These are phyloP conservation scores for Yamadazyma sp. DNA, from an alignment of 1,139 yeast species.

Conservation along the genomic window DNA sequence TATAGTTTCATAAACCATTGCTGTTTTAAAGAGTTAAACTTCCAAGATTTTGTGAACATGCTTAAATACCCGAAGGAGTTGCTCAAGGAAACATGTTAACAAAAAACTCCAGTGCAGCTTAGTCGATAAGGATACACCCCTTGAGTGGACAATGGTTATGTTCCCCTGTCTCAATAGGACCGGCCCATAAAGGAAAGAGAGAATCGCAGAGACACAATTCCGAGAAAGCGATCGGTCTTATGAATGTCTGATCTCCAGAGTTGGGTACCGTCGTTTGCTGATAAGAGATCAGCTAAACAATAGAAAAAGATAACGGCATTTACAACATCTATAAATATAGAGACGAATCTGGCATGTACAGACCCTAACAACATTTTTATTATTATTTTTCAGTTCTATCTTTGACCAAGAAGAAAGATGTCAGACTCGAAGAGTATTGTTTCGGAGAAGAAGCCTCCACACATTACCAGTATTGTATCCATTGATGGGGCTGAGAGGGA, in stretches of 20 bases:
- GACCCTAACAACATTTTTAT: not conserved
- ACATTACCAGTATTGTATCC: slow-evolving; percentile 9
- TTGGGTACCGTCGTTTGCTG: not conserved
- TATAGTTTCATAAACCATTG: slow-evolving; percentile 26
- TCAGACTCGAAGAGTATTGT: slow-evolving; percentile 1
- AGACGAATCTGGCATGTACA: not conserved
- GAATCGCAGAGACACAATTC: not conserved
- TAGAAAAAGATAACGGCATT: not conserved
- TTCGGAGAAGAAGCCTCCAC: slow-evolving; percentile 5
- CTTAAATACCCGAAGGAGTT: not conserved
- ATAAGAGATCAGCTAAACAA: not conserved
- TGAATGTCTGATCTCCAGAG: not conserved
- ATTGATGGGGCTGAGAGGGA: slow-evolving; percentile 8
- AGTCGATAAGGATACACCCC: no score
- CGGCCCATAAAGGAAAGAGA: not conserved
- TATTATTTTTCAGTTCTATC: not conserved
- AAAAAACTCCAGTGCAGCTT: not conserved
- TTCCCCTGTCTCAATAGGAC: no score
- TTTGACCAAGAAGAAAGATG: not conserved
- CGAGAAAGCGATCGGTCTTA: not conserved
- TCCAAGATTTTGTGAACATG: not conserved
- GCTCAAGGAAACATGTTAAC: not conserved
- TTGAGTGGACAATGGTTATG: no score
- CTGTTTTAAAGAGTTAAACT: not conserved
- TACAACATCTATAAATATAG: not conserved